These are phyloP conservation scores for Talaromyces funiculosus DNA, from an alignment of 2,329 filamentous ascomycete species.

Conservation along the genomic window DNA sequence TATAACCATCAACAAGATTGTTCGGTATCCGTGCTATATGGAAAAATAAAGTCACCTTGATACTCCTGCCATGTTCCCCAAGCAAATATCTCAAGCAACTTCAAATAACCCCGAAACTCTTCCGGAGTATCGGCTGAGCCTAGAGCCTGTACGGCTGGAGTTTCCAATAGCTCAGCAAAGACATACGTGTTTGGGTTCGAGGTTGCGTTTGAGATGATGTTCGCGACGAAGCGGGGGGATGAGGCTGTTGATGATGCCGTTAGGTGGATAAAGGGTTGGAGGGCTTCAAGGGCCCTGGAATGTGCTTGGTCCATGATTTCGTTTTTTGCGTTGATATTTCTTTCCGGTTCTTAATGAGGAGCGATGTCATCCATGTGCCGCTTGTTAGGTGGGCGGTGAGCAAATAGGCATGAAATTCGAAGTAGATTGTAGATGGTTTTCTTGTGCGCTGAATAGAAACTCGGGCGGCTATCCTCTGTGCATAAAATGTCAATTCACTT, in stretches of 20 bases:
- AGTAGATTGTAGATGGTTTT: background rate
- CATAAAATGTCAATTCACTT: background rate
- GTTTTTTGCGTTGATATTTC: background rate
- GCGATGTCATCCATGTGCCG: background rate
- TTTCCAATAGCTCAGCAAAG: conserved; percentile 87
- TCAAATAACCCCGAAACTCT: conserved; percentile 60
- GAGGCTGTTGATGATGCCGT: conserved; percentile 68
- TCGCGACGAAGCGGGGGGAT: conserved; percentile 75
- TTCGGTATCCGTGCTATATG: too few species aligned
- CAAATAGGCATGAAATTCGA: background rate
- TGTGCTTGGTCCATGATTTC: conserved; percentile 43
- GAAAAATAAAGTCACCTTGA: conserved; percentile 40
- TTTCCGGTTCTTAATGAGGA: background rate
- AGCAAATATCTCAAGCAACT: conserved; percentile 79
- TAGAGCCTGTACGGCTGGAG: conserved; percentile 71
- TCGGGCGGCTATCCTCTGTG: background rate
- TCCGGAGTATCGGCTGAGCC: conserved; percentile 46
- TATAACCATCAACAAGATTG: background rate
- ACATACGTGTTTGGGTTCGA: conserved; percentile 85
- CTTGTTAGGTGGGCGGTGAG: background rate
- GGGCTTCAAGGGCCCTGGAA: conserved; percentile 52
- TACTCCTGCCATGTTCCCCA: conserved; percentile 86
- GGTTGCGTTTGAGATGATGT: conserved; percentile 81
- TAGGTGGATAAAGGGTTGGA: conserved; percentile 82
- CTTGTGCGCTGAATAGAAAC: background rate